Evolutionary conservation across 2,329 filamentous ascomycete genomes (phyloP), one percentile per base, ranked within the genome.

Genomic region (Penicillium frequentans): DNA sequence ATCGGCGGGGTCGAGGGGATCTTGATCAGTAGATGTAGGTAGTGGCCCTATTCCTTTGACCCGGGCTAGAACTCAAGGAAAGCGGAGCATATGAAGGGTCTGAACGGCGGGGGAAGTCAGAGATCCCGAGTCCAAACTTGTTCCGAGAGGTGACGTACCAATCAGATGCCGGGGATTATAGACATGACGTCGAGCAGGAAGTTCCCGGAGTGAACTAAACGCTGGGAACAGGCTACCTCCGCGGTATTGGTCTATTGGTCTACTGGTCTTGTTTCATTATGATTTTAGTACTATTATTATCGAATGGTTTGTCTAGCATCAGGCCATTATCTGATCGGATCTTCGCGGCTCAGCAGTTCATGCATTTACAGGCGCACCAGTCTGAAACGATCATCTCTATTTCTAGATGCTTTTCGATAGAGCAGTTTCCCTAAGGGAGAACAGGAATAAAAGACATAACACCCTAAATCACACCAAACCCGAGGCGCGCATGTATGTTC

Each of bases 381-480:
- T 42, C 14, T 19, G 46, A 42, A 52, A 49, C 42, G 42, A 53
- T 53, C 50, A 61, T 53, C 29, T 66, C 64, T 66, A 66, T 66
- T 63, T 67, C 63, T 65, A 64, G 54, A 60, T 64, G 61, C 63
- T 67, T 65, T 64, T 67, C 56, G 49, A 64, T 56, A 60, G 52
- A 58, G 56, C 57, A 54, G 53, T 54, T 45, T 33, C 49, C 59
- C 56, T 52, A 49, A 51, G 44, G 46, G 24, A 39, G 8, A 21
- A 27, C 39, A 39, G n/a, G 48, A 39, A 19, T 21, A 31, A 49
- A n/a, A n/a, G n/a, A 50, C 33, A 42, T 33, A 63, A 62, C 62
- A 64, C 63, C 61, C 54, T 64, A 60, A 64, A 63, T 64, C 63
- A 66, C 62, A 61, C 58, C 62, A 49, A 60, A 56, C 60, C 61